These are phyloP conservation scores for Bruguiera parviflora DNA, from an alignment of 345 rosid genomes.

Conservation along the genomic window DNA sequence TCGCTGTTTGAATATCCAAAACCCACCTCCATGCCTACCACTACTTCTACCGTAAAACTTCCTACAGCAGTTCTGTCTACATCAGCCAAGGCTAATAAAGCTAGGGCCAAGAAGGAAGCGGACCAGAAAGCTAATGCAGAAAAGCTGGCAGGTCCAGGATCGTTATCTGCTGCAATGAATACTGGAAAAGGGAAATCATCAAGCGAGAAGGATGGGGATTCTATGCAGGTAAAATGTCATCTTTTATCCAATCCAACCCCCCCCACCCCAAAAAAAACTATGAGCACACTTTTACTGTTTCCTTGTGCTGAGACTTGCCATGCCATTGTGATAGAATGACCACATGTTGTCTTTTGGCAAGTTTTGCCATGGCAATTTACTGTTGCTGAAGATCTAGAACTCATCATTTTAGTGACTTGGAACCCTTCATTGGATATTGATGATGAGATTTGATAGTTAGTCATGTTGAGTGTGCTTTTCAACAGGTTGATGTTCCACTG, in stretches of 20 bases:
- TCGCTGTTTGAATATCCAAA: conserved; percentile 95
- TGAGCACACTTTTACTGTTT: too few species aligned
- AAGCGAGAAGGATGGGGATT: conserved; percentile 76
- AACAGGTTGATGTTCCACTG: conserved; percentile 66
- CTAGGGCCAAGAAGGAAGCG: conserved; percentile 96
- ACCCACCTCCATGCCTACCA: conserved; percentile 74
- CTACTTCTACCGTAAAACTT: conserved; percentile 81
- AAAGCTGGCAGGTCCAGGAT: conserved; percentile 50
- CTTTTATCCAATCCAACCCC: neutral
- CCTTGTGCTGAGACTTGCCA: neutral
- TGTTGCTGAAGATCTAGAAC: too few species aligned
- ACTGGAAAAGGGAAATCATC: conserved; percentile 71
- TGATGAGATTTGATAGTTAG: conserved; percentile 4
- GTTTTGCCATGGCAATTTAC: neutral
- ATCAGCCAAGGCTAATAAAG: conserved; percentile 80
- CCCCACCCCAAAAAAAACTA: too few species aligned
- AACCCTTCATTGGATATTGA: neutral
- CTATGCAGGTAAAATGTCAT: conserved; percentile 70
- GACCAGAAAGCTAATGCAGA: conserved; percentile 79
- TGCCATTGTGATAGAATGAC: neutral
- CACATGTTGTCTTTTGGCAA: neutral
- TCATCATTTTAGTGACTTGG: neutral
- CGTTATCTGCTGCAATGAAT: conserved; percentile 36
- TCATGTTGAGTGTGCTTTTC: neutral
- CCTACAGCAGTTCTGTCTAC: conserved; percentile 95